A percentile compares a stretch with the other conserved stretches of the same genome.
Conservation (phyloP, 306 rosid genomes). For the Citrullus amarus region DNA sequence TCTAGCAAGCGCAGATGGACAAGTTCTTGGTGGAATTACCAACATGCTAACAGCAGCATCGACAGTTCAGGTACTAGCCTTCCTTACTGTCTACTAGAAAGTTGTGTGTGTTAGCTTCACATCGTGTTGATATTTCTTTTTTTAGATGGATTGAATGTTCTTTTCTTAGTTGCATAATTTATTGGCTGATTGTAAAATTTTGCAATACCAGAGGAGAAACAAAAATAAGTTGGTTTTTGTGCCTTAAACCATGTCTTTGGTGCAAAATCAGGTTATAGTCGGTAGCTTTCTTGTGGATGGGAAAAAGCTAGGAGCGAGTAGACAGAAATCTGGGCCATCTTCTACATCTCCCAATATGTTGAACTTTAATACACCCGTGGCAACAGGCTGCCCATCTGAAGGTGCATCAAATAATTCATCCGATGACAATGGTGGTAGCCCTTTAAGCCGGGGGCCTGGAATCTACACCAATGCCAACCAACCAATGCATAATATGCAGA, state of each 20-base stretch:
- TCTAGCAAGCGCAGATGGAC: conserved; percentile 77
- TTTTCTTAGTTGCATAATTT: not conserved
- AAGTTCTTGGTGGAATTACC: conserved; percentile 70
- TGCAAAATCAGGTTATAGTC: conserved; percentile 45
- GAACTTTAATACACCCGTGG: conserved; percentile 35
- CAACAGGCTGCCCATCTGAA: conserved; percentile 46
- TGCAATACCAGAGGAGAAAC: not conserved
- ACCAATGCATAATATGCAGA: conserved; percentile 35
- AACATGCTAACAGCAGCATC: conserved; percentile 68
- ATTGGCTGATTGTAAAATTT: not conserved
- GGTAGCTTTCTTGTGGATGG: conserved; percentile 58
- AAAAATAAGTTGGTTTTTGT: not conserved
- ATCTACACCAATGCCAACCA: conserved; percentile 34
- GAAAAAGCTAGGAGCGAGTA: conserved; percentile 33
- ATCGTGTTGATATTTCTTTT: not conserved
- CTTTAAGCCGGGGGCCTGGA: conserved; percentile 38
- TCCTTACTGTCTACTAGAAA: not conserved
- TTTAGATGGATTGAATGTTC: not conserved
- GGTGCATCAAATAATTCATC: conserved; percentile 61
- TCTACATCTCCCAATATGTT: conserved; percentile 42
- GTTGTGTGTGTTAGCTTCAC: not conserved
- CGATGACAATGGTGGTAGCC: conserved; percentile 47
- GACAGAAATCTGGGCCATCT: conserved; percentile 33
- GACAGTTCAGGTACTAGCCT: conserved; percentile 66
- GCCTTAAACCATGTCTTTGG: not conserved